Conservation (phyloP, 305 asterid genomes). For the Solanum chacoense region DNA sequence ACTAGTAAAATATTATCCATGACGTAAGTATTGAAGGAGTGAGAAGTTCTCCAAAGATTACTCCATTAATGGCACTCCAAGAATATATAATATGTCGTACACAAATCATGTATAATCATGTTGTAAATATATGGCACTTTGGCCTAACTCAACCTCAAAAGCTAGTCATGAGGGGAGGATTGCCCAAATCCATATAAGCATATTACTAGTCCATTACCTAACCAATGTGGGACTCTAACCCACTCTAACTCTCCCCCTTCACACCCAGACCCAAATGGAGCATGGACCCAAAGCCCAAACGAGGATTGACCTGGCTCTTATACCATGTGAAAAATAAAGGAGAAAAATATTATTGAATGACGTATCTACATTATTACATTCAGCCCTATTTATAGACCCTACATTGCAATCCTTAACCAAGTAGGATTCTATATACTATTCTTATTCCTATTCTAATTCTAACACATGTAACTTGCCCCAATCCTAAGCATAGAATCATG, state of each 20-base stretch:
- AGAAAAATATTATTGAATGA: background rate
- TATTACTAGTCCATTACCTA: background rate
- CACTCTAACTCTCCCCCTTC: background rate
- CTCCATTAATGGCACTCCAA: background rate
- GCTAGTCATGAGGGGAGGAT: background rate
- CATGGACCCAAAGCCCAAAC: background rate
- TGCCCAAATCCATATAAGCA: background rate
- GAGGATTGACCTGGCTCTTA: background rate
- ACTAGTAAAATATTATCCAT: background rate
- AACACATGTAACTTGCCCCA: background rate
- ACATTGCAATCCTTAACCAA: background rate
- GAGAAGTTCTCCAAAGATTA: background rate
- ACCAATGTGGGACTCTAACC: background rate
- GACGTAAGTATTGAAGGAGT: background rate
- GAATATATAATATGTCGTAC: background rate
- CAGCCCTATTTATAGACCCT: background rate
- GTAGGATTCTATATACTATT: background rate
- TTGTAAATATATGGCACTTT: background rate
- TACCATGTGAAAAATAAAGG: background rate
- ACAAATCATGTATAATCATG: background rate
- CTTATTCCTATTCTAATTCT: background rate
- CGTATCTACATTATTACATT: background rate
- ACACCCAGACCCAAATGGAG: background rate
- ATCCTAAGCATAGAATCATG: background rate
- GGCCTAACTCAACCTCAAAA: background rate